Percentiles rank a stretch among this genome's conserved stretches.
Conservation (phyloP, 192 early-diverging fungal species). For the Spizellomyces sp. region DNA sequence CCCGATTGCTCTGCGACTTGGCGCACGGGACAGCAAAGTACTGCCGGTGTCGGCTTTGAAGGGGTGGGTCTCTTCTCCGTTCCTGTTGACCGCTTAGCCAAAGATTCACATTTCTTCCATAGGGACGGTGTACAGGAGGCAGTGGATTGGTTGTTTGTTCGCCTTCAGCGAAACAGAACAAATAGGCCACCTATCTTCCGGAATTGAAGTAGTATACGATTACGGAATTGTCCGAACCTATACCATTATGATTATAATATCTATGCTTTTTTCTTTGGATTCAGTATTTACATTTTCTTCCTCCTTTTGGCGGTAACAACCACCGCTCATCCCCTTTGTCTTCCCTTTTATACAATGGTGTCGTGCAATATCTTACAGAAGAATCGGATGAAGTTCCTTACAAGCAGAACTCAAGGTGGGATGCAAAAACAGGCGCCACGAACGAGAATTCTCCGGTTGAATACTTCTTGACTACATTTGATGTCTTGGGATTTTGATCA, state of each 20-base stretch:
- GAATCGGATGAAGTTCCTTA: no score
- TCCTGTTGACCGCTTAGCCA: not conserved
- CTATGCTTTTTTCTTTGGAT: no score
- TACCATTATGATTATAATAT: no score
- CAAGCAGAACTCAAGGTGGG: not conserved
- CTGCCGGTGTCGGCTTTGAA: constrained; percentile 78
- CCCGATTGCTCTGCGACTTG: constrained; percentile 78
- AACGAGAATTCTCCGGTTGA: not conserved
- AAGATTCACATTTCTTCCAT: not conserved
- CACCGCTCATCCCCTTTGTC: no score
- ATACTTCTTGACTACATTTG: not conserved
- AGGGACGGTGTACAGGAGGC: constrained; percentile 84
- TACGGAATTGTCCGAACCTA: not conserved
- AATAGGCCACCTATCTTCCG: constrained; percentile 75
- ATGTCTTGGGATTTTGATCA: no score
- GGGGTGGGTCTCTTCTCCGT: constrained; percentile 60
- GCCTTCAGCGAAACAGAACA: constrained; percentile 80
- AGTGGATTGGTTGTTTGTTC: constrained; percentile 87
- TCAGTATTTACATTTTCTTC: no score
- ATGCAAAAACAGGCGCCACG: not conserved
- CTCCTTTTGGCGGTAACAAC: no score
- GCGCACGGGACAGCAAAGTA: constrained; percentile 85
- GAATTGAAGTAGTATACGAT: no score
- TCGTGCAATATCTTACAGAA: no score
- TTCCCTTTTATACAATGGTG: no score